Evolutionary conservation across 2,329 filamentous ascomycete species (phyloP).

Genomic region (Paracorniculantispora psalliotae): DNA sequence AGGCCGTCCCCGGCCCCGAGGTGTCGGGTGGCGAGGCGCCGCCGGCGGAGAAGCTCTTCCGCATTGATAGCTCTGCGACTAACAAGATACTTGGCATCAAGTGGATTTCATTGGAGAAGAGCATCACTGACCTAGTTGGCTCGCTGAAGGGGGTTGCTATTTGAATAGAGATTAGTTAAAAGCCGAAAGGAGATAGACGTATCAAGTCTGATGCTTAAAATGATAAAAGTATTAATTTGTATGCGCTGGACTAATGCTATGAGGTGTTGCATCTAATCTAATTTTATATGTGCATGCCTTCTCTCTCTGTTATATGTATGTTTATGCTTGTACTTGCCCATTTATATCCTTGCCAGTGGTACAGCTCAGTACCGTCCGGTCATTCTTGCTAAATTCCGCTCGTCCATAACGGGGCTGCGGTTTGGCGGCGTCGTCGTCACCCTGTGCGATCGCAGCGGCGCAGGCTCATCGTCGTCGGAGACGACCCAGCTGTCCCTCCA

Average conservation of each 20-base stretch:
- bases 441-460: slow-evolving; percentile 1
- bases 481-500: slow-evolving; percentile 25
- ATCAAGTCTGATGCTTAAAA: background rate
- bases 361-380: slow-evolving; percentile 25
- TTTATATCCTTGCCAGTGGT: background rate
- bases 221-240: slow-evolving; percentile 2
- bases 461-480: slow-evolving; percentile 21
- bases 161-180: background rate
- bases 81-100: slow-evolving; percentile 57
- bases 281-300: background rate
- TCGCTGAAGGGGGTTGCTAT: slow-evolving; percentile 49
- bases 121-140: slow-evolving; percentile 58
- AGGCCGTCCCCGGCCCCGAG: slow-evolving; percentile 41
- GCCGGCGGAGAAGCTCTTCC: slow-evolving; percentile 39
- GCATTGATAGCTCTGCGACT: slow-evolving; percentile 54
- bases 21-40: slow-evolving; percentile 39
- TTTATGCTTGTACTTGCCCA: background rate
- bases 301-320: background rate
- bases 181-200: no score
- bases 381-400: slow-evolving; percentile 21
- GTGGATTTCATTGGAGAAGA: slow-evolving; percentile 58
- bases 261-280: background rate
- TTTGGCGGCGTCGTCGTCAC: slow-evolving; percentile 11
- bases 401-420: slow-evolving; percentile 21
- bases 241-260: background rate